These are phyloP conservation scores for Medakamo hakoo DNA, from an alignment of 139 green algal genomes.

Conservation along the genomic window DNA sequence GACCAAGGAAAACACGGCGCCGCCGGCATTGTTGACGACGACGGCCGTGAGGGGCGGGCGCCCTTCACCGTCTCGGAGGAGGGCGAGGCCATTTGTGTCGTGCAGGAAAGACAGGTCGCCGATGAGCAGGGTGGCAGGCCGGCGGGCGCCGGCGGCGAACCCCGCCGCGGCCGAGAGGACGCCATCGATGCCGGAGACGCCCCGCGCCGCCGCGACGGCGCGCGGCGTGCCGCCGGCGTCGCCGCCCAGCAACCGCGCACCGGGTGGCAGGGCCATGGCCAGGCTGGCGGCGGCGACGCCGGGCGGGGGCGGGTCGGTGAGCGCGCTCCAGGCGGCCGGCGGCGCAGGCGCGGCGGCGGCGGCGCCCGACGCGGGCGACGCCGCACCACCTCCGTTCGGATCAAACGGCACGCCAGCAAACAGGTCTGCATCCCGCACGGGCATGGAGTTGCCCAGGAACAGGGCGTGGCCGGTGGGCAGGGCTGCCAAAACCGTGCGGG, in stretches of 20 bases:
- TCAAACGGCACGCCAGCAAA: slow-evolving; percentile 47
- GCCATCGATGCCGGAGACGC: slow-evolving; percentile 92
- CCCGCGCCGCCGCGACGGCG: slow-evolving; percentile 68
- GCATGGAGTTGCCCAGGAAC: slow-evolving; percentile 97
- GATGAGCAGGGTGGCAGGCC: slow-evolving; percentile 70
- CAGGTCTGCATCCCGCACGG: slow-evolving; percentile 95
- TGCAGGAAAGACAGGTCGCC: slow-evolving; percentile 98
- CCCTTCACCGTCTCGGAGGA: slow-evolving; percentile 51
- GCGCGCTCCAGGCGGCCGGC: background rate
- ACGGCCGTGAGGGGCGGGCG: slow-evolving; percentile 77
- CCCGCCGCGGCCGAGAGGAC: slow-evolving; percentile 79
- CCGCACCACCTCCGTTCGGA: no score
- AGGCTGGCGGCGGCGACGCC: no score
- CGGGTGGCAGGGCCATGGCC: no score
- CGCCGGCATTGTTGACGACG: slow-evolving; percentile 89
- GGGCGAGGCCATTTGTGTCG: slow-evolving; percentile 83
- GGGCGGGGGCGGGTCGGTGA: background rate
- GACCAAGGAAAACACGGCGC: slow-evolving; percentile 94
- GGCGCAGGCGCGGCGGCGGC: background rate
- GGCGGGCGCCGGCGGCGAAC: slow-evolving; percentile 68
- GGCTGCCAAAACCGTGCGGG: slow-evolving; percentile 16
- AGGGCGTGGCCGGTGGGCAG: slow-evolving; percentile 55
- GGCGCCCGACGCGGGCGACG: no score
- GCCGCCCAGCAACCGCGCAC: no score
- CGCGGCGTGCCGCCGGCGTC: background rate